Percentiles rank a stretch among this genome's conserved stretches.
These are phyloP conservation scores for Cyamopsis tetragonoloba DNA, from an alignment of 306 rosid species.

Conservation along the genomic window DNA sequence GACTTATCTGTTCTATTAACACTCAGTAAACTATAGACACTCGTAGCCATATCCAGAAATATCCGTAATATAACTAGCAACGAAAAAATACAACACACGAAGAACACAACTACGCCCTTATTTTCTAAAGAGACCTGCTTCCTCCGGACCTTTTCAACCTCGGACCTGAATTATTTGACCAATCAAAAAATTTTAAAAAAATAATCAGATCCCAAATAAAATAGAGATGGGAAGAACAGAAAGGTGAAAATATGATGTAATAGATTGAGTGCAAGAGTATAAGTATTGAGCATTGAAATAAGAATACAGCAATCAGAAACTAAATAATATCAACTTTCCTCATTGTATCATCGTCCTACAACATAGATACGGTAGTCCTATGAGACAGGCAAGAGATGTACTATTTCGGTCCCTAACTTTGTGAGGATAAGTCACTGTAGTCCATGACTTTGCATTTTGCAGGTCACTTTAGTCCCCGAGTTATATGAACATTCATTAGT, in stretches of 20 bases:
- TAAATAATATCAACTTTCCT: not conserved
- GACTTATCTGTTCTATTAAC: conserved; percentile 38
- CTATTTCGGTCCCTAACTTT: too few species aligned
- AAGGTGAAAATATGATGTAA: too few species aligned
- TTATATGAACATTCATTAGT: too few species aligned
- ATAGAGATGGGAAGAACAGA: too few species aligned
- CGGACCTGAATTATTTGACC: conserved; percentile 53
- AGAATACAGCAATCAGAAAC: not conserved
- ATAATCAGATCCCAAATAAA: not conserved
- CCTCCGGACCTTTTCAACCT: conserved; percentile 60
- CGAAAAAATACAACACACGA: conserved; percentile 56
- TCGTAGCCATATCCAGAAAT: conserved; percentile 37
- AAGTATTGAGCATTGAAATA: not conserved
- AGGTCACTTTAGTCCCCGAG: too few species aligned
- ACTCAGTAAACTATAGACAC: conserved; percentile 42
- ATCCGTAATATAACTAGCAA: conserved; percentile 51
- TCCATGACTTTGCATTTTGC: too few species aligned
- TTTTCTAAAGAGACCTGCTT: conserved; percentile 67
- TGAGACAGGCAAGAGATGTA: too few species aligned
- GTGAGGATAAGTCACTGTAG: too few species aligned
- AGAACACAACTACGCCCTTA: conserved; percentile 56
- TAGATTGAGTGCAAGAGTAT: too few species aligned
- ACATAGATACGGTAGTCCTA: not conserved
- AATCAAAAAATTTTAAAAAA: too few species aligned
- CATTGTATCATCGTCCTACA: not conserved